Base-by-base conservation (phyloP, 495 filamentous ascomycete species). In the Aspergillus sclerotiicarbonarius region DNA sequence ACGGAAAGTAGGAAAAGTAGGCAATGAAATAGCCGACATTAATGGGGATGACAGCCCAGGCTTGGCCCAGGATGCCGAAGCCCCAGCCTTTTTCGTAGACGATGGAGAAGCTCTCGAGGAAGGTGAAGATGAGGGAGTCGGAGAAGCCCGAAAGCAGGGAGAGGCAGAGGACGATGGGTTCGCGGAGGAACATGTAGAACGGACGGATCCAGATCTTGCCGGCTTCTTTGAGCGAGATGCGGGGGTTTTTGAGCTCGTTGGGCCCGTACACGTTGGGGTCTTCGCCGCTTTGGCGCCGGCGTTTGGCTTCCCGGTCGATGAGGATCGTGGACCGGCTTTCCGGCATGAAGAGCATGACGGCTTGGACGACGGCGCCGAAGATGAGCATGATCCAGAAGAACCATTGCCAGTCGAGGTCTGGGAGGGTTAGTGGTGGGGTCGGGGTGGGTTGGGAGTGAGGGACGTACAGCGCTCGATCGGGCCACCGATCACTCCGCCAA, bases 301-400 rank as follows among this genome's bases (percentile, higher is more conserved):
- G 79, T 75, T 83, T 85, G 33, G 87, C 87, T 47, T 85, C 83
- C 8, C 70, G 63, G 66, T 89, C 85, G 60, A 90, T 77, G 67
- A 89, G 71, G 56, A 89, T 82, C 8, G 84, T 88, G 0, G 82
- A 79, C 15, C 87, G 78, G 10, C 83, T 88, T 63, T 90, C 87
- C 0, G 87, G 87, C 56, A 89, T 85, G 19, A 84, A 81, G 56
- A 90, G 72, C 52, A 86, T 77, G 58, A 88, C 72, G 6, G 83
- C 29, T 61, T 90, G 84, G 18, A 85, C 81, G 47, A 78, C 71
- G 6, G 72, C 84, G 21, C 90, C 88, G 56, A 91, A 83, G 60
- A 90, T 88, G 57, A 92, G 79, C 65, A 90, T 87, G 61, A 91
- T 85, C 88, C 87, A 91, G 71, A 90, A 87, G 57, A 77, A 82